Evolutionary conservation across 352 stramenopile genomes (phyloP), one percentile per base, ranked within the genome.

Genomic region (Phytopythium oedochilum): DNA sequence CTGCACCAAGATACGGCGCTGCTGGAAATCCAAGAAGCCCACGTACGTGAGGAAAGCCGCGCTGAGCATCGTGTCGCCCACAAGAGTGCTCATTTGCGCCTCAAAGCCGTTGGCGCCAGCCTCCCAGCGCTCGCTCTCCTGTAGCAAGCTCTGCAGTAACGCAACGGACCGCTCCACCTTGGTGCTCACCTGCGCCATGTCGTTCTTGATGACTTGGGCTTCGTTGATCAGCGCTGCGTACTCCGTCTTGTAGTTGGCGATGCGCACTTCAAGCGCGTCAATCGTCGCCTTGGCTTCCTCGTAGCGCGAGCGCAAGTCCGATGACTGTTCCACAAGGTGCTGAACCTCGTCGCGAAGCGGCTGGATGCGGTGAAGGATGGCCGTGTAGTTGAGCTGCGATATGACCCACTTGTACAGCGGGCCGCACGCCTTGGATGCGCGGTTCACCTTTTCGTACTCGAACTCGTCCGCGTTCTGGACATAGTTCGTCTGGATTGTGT

Each of bases 381-480:
- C 86, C 17, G 94, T 98, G 73, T 99, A 99, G 61, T 96, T 97
- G 11, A 99, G 85, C 71, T 99, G 97, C 50, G 94, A 99, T 31
- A 96, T 79, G 43, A 98, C 93, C 98, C 98, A 99, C 66, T 98
- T 97, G 73, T 98, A 99, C 17, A 99, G 80, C 29, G 98, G 98
- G 32, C 98, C 98, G 68, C 97, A 99, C 20, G 98, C 98, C 63
- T 97, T 96, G 14, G 90, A 98, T 7, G 94, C 92, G 38, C 89
- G 86, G 53, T 96, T 92, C 34, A 98, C 94, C 66, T 94, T 96
- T 43, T 96, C 86, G 56, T 93, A 96, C 53, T 96, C 86, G 53
- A 96, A 96, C 29, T 96, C 86, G 11, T 96, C 86, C 22, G 76
- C 71, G 46, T 89, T 98, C 82, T 74, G 88, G 2, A 99, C 76